Base-by-base conservation (phyloP, 176 grass and related monocot species). In the Aegilops longissima region DNA sequence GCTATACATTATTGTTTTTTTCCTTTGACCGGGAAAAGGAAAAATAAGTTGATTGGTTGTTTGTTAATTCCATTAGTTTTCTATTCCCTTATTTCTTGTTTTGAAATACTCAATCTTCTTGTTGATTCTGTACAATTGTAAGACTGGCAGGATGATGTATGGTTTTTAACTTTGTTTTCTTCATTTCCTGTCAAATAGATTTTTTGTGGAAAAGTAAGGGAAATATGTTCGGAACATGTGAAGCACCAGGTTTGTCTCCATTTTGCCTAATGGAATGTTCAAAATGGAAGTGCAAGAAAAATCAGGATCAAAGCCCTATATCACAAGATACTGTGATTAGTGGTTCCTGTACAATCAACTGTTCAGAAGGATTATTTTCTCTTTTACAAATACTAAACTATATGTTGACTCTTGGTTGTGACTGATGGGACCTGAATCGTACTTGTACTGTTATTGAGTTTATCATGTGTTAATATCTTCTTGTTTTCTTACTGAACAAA, bases 281-380 rank as follows among this genome's bases (percentile, higher is more conserved):
- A 62, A 83, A 56, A 23, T 70, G 49, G 5, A 39, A 71, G 21
- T 73, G 9, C 8, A 61, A 44, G n/a, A 73, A 61, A 73, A 39
- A 17, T 44, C 33, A 73, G 51, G 67, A 83, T 59, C 21, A 72
- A 52, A 52, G 68, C 54, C 42, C 47, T 59, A 83, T 68, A 83
- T 61, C 68, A 83, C 35, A 42, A 73, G 68, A 58, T 40, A 73
- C 8, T 73, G 52, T 83, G 81, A 73, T 42, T 72, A n/a, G 38
- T 20, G 14, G 54, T 58, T 68, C 69, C 16, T 83, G 69, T 73
- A 31, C 51, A 62, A 25, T 58, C 36, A 73, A 72, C 14, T 44
- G 34, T 73, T 70, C 61, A 5, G 27, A 23, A 4, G n/a, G 47
- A 39, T 18, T 56, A 39, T 71, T 13, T 59, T 82, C 42, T 83